Conservation (phyloP, 2,329 filamentous ascomycete genomes). For the Bipolaris cookei region DNA sequence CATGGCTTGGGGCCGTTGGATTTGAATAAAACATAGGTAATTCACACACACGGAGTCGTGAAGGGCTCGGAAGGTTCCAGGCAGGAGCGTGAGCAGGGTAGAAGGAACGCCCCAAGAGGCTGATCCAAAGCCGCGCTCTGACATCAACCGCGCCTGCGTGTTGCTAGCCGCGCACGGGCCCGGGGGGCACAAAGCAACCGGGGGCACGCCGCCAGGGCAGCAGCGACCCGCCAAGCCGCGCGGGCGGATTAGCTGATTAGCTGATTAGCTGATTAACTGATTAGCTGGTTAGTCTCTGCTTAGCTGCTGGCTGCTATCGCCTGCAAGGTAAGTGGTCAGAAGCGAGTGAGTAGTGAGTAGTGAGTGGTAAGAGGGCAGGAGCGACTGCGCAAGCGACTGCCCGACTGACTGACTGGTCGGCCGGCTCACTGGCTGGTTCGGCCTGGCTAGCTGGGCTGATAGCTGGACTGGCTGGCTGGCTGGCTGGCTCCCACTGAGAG, state of each 20-base stretch:
- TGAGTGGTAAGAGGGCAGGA: neutral
- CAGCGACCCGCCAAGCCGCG: conserved; percentile 16
- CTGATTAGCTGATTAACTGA: neutral
- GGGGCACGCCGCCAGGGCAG: conserved; percentile 13
- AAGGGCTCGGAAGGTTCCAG: conserved; percentile 49
- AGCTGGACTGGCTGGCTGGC: too few relatives aligned
- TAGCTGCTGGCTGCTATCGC: too few relatives aligned
- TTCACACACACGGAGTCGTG: conserved; percentile 43
- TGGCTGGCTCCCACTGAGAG: neutral
- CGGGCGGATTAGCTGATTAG: conserved; percentile 7
- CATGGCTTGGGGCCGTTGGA: conserved; percentile 49
- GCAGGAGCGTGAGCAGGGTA: conserved; percentile 30
- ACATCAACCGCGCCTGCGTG: conserved; percentile 45
- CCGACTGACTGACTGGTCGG: too few relatives aligned
- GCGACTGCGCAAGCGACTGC: neutral
- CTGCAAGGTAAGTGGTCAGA: too few relatives aligned
- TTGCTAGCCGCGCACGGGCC: conserved; percentile 28
- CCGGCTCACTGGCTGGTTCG: too few relatives aligned
- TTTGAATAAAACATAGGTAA: conserved; percentile 50
- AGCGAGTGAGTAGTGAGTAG: neutral
- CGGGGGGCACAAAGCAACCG: conserved; percentile 27
- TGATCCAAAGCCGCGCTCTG: conserved; percentile 49
- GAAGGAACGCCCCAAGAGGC: conserved; percentile 43
- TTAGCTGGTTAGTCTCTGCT: too few relatives aligned
- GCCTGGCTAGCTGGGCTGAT: too few relatives aligned